phyloP scores from a whole-genome alignment of 2,329 filamentous ascomycete genomes.

The Colletotrichum scovillei region DNA sequence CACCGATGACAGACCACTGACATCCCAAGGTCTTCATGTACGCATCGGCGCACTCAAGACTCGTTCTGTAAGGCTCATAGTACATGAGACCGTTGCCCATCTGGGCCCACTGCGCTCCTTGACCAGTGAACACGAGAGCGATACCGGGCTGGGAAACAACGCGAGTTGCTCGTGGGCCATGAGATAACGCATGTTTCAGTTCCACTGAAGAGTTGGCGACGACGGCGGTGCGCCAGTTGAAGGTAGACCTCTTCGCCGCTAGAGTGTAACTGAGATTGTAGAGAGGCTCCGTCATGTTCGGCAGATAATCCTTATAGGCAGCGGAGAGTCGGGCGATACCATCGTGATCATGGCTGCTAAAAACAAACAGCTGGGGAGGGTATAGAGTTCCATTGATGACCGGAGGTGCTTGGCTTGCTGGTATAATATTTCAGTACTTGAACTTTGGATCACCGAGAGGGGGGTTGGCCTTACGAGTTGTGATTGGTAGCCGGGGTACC shows the following conservation, averaged over 20 bases:
- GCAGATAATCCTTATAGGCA: conserved; percentile 40
- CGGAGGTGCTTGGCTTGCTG: background rate
- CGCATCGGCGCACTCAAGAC: conserved; percentile 47
- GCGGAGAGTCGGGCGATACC: conserved; percentile 49
- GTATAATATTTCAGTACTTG: background rate
- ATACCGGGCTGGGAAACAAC: conserved; percentile 35
- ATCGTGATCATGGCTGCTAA: conserved; percentile 53
- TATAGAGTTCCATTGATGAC: background rate
- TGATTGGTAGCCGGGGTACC: background rate
- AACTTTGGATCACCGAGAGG: background rate
- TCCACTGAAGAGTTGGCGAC: background rate
- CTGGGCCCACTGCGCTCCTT: conserved; percentile 41
- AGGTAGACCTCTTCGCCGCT: background rate
- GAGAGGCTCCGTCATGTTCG: conserved; percentile 6
- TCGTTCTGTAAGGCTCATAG: conserved; percentile 53
- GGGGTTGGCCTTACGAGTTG: background rate
- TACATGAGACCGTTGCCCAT: conserved; percentile 37
- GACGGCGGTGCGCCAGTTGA: conserved; percentile 5
- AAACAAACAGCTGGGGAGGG: conserved; percentile 51
- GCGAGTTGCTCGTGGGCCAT: background rate
- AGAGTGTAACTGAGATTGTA: conserved; percentile 31
- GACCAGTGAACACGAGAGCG: conserved; percentile 44
- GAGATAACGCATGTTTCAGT: background rate
- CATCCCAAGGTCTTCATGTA: conserved; percentile 46
- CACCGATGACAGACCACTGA: conserved; percentile 46